Evolutionary conservation across 169 alveolate species (phyloP).

Genomic region (Plasmodium berghei): DNA sequence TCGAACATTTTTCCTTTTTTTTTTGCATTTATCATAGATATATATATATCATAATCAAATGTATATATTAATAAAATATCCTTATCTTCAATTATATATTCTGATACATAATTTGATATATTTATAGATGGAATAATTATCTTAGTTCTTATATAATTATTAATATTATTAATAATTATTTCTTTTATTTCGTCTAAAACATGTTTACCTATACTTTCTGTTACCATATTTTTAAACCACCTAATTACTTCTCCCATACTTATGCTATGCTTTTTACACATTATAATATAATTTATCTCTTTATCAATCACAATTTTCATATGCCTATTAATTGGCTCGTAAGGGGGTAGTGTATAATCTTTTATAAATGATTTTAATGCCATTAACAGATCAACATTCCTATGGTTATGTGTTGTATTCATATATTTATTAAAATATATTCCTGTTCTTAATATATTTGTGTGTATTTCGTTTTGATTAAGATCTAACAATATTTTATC

Average conservation of each 20-base stretch:
- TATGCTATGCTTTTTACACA: conserved; percentile 81
- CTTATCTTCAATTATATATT: conserved; percentile 29
- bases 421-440: conserved; percentile 78
- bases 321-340: conserved; percentile 80
- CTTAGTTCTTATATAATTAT: conserved; percentile 72
- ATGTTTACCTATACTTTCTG: conserved; percentile 64
- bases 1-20: conserved; percentile 50
- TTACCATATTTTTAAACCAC: conserved; percentile 79
- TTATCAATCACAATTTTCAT: conserved; percentile 79
- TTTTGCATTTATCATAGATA: conserved; percentile 72
- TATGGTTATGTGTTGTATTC: conserved; percentile 77
- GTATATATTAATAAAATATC: conserved; percentile 72
- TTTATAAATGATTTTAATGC: conserved; percentile 81
- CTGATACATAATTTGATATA: conserved; percentile 64
- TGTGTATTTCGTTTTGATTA: conserved; percentile 79
- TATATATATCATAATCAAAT: conserved; percentile 71
- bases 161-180: conserved; percentile 60
- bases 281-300: conserved; percentile 79
- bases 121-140: conserved; percentile 64
- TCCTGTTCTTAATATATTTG: conserved; percentile 81
- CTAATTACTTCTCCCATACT: conserved; percentile 84
- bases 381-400: conserved; percentile 78
- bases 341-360: conserved; percentile 81
- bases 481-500: conserved; percentile 71
- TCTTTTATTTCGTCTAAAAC: conserved; percentile 57